Base-by-base conservation (phyloP, 306 rosid species). In the Glycine latifolia region DNA sequence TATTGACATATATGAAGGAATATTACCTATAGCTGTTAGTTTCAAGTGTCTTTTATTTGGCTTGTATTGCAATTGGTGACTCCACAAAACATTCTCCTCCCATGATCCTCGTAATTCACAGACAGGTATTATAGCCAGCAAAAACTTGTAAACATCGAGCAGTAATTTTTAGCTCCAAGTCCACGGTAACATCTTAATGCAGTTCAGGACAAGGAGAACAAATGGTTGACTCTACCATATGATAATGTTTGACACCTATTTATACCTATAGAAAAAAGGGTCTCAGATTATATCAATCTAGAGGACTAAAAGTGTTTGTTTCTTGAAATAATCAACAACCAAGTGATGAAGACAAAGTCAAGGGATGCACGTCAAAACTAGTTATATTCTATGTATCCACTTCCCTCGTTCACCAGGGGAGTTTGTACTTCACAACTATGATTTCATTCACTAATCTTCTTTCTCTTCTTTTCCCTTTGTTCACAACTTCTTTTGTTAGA, bases 341-440 rank as follows among this genome's bases (percentile, higher is more conserved):
- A 39, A 58, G 66, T 56, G 47, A 62, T 53, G 17, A 80, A 15
- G 82, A 88, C 78, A 88, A 73, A 49, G 48, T 55, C 61, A 70
- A 65, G 12, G 17, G 16, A 65, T 48, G 79, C 56, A 37, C 44
- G 13, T 43, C 52, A 73, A 67, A 81, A 56, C 63, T 61, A 66
- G 12, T 78, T 48, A 63, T 47, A 79, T 78, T 48, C 67, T 47
- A 79, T 63, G 50, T 41, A 10, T 26, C 49, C 79, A 68, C 46
- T 67, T 35, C 71, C 47, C 82, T 72, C 63, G 79, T 73, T 88
- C 74, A 43, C 67, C 60, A 70, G 71, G 49, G 79, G 77, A 85
- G 82, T 8, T 86, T 63, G 14, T 77, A 50, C 80, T 75, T 48
- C 87, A 59, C 17, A 88, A 41, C 85, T 59, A 93, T 93, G 97